These are phyloP conservation scores for Paraphysoderma sedebokerense DNA, from an alignment of 371 early-diverging fungal genomes.

Conservation along the genomic window DNA sequence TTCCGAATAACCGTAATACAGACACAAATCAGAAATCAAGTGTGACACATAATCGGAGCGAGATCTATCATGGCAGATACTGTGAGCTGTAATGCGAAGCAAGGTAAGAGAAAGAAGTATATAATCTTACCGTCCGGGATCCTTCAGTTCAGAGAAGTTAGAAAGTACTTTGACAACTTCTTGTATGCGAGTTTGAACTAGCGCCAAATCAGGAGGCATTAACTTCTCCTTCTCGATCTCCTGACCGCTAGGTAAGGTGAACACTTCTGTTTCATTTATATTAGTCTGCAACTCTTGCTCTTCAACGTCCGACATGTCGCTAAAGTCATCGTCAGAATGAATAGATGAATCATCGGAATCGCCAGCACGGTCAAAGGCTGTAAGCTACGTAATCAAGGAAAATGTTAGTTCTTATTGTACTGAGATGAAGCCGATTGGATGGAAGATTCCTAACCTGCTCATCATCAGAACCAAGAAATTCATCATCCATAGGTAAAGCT, in stretches of 20 bases:
- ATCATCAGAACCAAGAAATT: too few relatives aligned
- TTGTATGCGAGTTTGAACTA: conserved; percentile 69
- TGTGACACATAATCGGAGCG: conserved; percentile 73
- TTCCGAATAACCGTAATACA: conserved; percentile 91
- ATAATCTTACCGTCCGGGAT: conserved; percentile 33
- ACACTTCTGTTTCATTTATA: conserved; percentile 49
- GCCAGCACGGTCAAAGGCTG: not conserved
- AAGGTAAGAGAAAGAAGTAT: not conserved
- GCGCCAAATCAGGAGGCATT: conserved; percentile 22
- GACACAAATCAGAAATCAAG: conserved; percentile 65
- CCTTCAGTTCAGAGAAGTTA: conserved; percentile 70
- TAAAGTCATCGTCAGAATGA: not conserved
- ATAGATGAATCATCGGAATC: conserved; percentile 1
- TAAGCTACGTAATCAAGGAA: not conserved
- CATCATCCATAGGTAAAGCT: too few relatives aligned
- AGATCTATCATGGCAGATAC: conserved; percentile 18
- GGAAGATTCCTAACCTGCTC: too few relatives aligned
- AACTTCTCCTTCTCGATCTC: conserved; percentile 44
- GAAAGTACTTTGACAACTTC: conserved; percentile 70
- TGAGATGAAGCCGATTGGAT: too few relatives aligned
- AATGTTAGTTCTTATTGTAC: too few relatives aligned
- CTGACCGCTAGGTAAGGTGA: conserved; percentile 47
- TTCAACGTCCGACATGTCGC: too few relatives aligned
- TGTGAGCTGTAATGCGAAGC: not conserved
- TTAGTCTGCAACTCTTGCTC: conserved; percentile 43